phyloP scores from a whole-genome alignment of 345 rosid species.

The Noccaea caerulescens region DNA sequence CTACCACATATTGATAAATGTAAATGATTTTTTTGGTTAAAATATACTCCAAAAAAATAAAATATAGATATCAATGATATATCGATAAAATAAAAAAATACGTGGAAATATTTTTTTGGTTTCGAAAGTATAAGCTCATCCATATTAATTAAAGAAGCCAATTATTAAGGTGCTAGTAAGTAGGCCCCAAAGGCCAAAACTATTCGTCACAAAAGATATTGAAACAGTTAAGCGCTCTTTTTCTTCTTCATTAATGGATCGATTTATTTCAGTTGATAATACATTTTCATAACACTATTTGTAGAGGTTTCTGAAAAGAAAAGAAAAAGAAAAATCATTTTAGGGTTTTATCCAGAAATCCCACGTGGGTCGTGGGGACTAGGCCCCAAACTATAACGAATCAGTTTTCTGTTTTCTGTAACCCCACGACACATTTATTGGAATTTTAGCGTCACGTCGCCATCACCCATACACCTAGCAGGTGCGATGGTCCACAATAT shows the following conservation, averaged over 20 bases:
- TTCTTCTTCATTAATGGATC: neutral
- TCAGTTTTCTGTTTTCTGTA: slow-evolving; percentile 35
- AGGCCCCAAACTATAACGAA: slow-evolving; percentile 9
- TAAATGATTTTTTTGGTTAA: no score
- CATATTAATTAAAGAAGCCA: neutral
- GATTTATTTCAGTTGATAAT: neutral
- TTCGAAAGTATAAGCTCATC: neutral
- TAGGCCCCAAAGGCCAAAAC: neutral
- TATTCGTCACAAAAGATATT: neutral
- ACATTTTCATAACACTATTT: neutral
- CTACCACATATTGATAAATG: no score
- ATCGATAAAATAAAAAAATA: no score
- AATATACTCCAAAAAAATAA: no score
- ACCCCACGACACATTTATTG: slow-evolving; percentile 43
- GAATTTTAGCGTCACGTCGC: slow-evolving; percentile 30
- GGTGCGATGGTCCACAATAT: slow-evolving; percentile 40
- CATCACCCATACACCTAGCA: slow-evolving; percentile 36
- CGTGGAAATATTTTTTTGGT: no score
- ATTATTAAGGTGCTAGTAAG: neutral
- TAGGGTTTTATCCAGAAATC: slow-evolving; percentile 24
- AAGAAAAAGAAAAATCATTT: neutral
- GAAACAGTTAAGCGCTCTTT: neutral
- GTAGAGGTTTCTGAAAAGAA: neutral
- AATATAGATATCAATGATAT: no score
- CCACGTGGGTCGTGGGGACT: slow-evolving; percentile 51